These are phyloP conservation scores for Teunomyces panamensis DNA, from an alignment of 805 yeast genomes.

Conservation along the genomic window DNA sequence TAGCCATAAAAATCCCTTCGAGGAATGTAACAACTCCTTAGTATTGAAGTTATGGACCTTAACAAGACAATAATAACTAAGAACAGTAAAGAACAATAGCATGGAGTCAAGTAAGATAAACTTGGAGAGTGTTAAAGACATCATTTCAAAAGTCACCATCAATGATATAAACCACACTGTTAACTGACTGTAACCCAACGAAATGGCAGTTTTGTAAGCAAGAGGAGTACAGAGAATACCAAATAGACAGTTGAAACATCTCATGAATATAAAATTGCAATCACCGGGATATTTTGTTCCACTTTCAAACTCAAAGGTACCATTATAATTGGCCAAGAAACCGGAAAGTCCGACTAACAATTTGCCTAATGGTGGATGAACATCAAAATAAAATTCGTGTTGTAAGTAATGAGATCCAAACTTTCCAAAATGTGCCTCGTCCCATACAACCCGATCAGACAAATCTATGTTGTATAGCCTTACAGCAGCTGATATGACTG, in stretches of 20 bases:
- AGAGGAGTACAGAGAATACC: constrained; percentile 66
- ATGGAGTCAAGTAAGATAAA: constrained; percentile 76
- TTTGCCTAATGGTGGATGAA: constrained; percentile 85
- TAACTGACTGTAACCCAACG: constrained; percentile 19
- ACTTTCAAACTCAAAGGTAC: constrained; percentile 69
- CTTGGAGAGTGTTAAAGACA: constrained; percentile 68
- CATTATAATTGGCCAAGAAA: constrained; percentile 77
- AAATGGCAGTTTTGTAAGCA: constrained; percentile 50
- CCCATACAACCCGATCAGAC: constrained; percentile 72
- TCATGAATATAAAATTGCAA: constrained; percentile 60
- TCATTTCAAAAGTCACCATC: constrained; percentile 64
- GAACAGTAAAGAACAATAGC: constrained; percentile 69
- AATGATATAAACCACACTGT: constrained; percentile 61
- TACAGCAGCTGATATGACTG: constrained; percentile 24
- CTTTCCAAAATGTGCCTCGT: constrained; percentile 87
- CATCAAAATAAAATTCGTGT: constrained; percentile 82
- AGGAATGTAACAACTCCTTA: constrained; percentile 33
- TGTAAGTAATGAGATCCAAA: constrained; percentile 78
- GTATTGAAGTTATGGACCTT: constrained; percentile 49
- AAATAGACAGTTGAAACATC: constrained; percentile 68
- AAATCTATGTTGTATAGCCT: constrained; percentile 59
- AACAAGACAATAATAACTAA: constrained; percentile 32
- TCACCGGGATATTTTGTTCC: constrained; percentile 64
- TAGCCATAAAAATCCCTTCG: constrained; percentile 53
- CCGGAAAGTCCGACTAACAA: constrained; percentile 78